Conservation (phyloP, 2,329 filamentous ascomycete genomes). For the Microthyrium microscopicum region DNA sequence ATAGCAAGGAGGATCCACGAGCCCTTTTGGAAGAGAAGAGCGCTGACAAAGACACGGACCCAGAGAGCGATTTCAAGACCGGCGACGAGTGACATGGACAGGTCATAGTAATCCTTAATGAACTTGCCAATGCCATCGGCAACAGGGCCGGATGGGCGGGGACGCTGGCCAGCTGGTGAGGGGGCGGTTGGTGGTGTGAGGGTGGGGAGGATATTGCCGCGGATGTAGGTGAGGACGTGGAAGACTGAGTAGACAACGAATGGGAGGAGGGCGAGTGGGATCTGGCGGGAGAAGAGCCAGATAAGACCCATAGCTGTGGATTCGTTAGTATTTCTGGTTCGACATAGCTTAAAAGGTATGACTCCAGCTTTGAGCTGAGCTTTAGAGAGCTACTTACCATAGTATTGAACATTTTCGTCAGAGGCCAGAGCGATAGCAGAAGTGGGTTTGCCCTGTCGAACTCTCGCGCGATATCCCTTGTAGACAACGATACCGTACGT, state of each 20-base stretch:
- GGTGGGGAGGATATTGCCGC: conserved; percentile 81
- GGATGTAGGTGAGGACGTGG: conserved; percentile 93
- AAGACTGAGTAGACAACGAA: conserved; percentile 97
- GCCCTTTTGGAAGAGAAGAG: conserved; percentile 73
- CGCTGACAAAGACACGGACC: conserved; percentile 64
- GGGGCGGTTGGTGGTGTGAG: conserved; percentile 47
- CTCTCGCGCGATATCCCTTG: conserved; percentile 82
- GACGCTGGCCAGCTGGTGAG: conserved; percentile 39
- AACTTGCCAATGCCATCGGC: conserved; percentile 79
- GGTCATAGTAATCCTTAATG: conserved; percentile 95
- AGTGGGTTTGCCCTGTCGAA: conserved; percentile 48
- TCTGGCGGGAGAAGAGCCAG: conserved; percentile 85
- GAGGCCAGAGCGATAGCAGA: conserved; percentile 45
- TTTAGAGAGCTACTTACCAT: conserved; percentile 43
- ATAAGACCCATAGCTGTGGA: conserved; percentile 71
- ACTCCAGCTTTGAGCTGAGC: neutral
- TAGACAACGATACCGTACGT: conserved; percentile 98
- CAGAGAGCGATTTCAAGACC: conserved; percentile 76
- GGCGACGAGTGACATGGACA: conserved; percentile 86
- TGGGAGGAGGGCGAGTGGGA: conserved; percentile 76
- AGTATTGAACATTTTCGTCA: conserved; percentile 96
- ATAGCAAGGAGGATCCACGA: conserved; percentile 75
- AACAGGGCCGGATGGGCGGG: conserved; percentile 43
- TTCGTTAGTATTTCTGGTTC: conserved; percentile 10
- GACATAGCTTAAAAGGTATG: conserved; percentile 9